Evolutionary conservation across 1,284 basidiomycete species (phyloP), one percentile per base, ranked within the genome.

Genomic region (Porodaedalea pini): DNA sequence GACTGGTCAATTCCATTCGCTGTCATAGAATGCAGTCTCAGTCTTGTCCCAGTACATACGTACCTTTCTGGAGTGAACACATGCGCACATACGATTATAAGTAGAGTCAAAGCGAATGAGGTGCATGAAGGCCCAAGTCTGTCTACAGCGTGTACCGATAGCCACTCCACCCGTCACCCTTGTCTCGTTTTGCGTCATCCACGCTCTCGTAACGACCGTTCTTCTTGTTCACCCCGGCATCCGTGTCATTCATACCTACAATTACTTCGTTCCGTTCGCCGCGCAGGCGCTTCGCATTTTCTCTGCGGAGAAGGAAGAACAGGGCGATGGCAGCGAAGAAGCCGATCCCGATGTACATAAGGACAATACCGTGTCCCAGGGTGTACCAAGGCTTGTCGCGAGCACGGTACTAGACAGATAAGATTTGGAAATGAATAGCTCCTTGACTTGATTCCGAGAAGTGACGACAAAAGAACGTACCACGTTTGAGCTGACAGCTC

Each of bases 241-340:
- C 64, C 47, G 68, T 64, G 59, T 64, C 61, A 41, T 58, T 58
- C 32, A 67, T 68, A 32, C 78, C 77, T 19, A 77, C 78, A 61
- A 92, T 88, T 48, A 83, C 75, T 62, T 91, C 88, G 63, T 86
- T 79, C 10, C 84, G 75, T 60, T 83, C 80, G 3, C 88, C 88
- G 13, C 79, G 73, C 3, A 83, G 83, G 7, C 86, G 77, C 40
- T 73, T 72, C 2, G 74, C 76, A 61, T 91, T 91, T 67, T 90
- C 86, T 23, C 71, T 69, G 39, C 73, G 76, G 45, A 90, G 70
- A 31, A 79, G 65, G 63, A 79, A 63, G 51, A 78, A 71, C 69
- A 79, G 77, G 8, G 67, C 54, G 7, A 74, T 58, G 19, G 84
- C 81, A 57, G 75, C 71, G 32, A 85, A 64, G 59, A 86, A 71